Percentiles rank a stretch among this genome's conserved stretches.
phyloP scores from a whole-genome alignment of 768 basidiomycete species.

The Rubroboletus pulcherrimus region DNA sequence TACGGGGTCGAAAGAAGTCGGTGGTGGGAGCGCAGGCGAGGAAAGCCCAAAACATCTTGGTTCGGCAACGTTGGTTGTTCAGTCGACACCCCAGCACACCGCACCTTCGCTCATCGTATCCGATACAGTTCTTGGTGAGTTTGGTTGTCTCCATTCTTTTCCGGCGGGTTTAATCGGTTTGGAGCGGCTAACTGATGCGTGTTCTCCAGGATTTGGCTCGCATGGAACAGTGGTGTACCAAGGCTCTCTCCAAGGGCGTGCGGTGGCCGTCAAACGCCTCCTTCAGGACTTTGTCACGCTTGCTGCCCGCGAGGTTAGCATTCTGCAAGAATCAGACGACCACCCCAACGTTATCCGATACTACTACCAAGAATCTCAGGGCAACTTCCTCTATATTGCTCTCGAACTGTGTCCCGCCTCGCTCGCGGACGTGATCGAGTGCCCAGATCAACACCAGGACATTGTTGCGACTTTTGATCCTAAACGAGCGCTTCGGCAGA shows the following conservation, averaged over 20 bases:
- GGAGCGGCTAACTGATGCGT: slow-evolving; percentile 4
- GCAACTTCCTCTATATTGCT: slow-evolving; percentile 95
- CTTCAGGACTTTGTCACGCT: slow-evolving; percentile 94
- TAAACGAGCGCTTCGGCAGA: slow-evolving; percentile 82
- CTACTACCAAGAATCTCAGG: slow-evolving; percentile 93
- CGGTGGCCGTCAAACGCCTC: slow-evolving; percentile 97
- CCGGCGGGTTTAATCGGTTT: background rate
- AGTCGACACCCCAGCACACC: slow-evolving; percentile 17
- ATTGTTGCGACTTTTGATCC: slow-evolving; percentile 77
- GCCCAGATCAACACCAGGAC: slow-evolving; percentile 72
- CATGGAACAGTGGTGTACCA: slow-evolving; percentile 95
- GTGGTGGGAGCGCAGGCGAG: slow-evolving; percentile 20
- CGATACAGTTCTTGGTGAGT: slow-evolving; percentile 68
- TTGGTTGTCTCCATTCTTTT: background rate
- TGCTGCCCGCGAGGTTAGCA: slow-evolving; percentile 87
- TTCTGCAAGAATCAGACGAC: slow-evolving; percentile 95
- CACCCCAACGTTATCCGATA: slow-evolving; percentile 99
- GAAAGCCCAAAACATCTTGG: slow-evolving; percentile 12
- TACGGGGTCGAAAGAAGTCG: slow-evolving; percentile 35
- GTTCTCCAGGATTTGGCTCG: slow-evolving; percentile 76
- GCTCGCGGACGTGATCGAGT: slow-evolving; percentile 82
- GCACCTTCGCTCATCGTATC: slow-evolving; percentile 64
- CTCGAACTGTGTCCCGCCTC: slow-evolving; percentile 92
- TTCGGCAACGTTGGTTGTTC: slow-evolving; percentile 22
- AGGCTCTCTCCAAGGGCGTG: slow-evolving; percentile 93